Percentiles rank a stretch among this genome's conserved stretches.
These are phyloP conservation scores for Pyrenophora tritici-repentis DNA, from an alignment of 2,329 filamentous ascomycete genomes.

Conservation along the genomic window DNA sequence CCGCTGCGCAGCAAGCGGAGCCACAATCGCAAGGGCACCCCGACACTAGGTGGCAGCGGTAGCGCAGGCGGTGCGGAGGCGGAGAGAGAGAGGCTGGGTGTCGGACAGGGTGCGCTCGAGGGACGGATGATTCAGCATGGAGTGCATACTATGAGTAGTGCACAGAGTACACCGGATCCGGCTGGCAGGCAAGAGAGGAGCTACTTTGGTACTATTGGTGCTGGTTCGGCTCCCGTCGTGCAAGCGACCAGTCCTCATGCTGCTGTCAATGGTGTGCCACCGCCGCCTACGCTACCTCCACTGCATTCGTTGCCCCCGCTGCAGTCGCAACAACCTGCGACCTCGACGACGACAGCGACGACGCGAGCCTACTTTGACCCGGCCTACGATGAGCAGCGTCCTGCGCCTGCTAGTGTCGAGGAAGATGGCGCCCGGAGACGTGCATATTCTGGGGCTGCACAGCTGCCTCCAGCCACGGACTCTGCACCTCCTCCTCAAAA, in stretches of 20 bases:
- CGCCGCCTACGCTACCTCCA: conserved; percentile 32
- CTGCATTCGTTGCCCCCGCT: conserved; percentile 35
- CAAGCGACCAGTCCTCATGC: conserved; percentile 32
- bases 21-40: conserved; percentile 56
- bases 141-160: conserved; percentile 41
- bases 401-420: conserved; percentile 30
- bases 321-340: conserved; percentile 20
- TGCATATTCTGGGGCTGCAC: conserved; percentile 36
- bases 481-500: conserved; percentile 34
- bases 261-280: conserved; percentile 36
- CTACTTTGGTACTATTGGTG: conserved; percentile 39
- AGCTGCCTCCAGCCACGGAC: conserved; percentile 22
- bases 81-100: conserved; percentile 2
- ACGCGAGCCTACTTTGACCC: conserved; percentile 41
- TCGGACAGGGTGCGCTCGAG: not conserved
- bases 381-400: conserved; percentile 38
- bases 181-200: conserved; percentile 28
- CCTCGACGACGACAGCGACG: not conserved
- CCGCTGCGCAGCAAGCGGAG: conserved; percentile 75
- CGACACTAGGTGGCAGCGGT: conserved; percentile 26
- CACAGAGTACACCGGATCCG: conserved; percentile 48
- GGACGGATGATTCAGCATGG: conserved; percentile 8
- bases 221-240: not conserved
- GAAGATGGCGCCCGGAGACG: conserved; percentile 29
- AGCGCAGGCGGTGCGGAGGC: conserved; percentile 10